phyloP scores from a whole-genome alignment of 163 green algal species.

The Picocystis sp. region DNA sequence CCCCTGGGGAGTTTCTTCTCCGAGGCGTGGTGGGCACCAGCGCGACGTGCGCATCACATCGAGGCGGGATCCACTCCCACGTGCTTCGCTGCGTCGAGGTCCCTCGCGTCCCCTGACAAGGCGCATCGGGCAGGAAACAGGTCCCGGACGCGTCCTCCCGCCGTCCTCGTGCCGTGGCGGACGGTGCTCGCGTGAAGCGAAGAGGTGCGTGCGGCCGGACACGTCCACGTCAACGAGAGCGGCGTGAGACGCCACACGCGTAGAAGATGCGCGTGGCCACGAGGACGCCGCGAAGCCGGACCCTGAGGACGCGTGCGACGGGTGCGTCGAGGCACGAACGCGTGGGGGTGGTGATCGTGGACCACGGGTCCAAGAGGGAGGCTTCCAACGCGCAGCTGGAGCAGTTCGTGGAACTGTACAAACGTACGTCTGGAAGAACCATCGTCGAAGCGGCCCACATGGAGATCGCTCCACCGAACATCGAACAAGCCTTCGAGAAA shows the following conservation, averaged over 20 bases:
- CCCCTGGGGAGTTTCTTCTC: no score
- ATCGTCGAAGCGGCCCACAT: conserved; percentile 45
- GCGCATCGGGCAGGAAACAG: no score
- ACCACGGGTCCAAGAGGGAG: conserved; percentile 53
- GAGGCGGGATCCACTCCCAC: no score
- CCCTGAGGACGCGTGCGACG: conserved; percentile 1
- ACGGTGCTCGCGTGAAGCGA: background rate
- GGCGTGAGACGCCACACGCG: background rate
- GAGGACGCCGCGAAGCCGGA: background rate
- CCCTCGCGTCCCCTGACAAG: no score
- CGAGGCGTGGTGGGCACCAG: no score
- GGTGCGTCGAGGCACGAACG: background rate
- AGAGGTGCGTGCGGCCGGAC: background rate
- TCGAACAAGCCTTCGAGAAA: conserved; percentile 25
- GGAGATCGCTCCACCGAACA: conserved; percentile 39
- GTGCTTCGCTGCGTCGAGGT: no score
- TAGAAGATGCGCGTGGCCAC: background rate
- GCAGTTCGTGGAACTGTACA: conserved; percentile 10
- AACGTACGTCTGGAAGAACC: conserved; percentile 10
- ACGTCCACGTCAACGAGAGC: background rate
- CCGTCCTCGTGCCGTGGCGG: background rate
- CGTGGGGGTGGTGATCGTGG: conserved; percentile 61
- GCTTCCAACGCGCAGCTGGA: conserved; percentile 34
- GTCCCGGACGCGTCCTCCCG: no score
- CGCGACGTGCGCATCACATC: no score